A percentile compares a stretch with the other conserved stretches of the same genome.
phyloP scores from a whole-genome alignment of 2,329 filamentous ascomycete genomes.

The Huntiella decipiens region DNA sequence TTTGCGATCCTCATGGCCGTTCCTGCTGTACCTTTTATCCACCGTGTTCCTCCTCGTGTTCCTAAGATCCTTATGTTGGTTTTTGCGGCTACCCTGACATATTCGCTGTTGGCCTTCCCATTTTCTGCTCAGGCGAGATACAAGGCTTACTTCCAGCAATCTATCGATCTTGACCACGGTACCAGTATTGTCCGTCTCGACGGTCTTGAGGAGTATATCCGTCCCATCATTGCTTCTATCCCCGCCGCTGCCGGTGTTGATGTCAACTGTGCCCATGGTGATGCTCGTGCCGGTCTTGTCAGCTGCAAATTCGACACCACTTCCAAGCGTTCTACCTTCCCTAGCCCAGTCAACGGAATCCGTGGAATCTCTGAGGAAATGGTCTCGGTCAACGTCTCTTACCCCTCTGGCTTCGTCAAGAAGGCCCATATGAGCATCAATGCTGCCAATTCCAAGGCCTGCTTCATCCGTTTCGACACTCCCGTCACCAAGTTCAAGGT shows the following conservation, averaged over 20 bases:
- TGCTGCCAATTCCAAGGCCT: slow-evolving; percentile 60
- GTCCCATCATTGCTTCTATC: slow-evolving; percentile 45
- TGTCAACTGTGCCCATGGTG: slow-evolving; percentile 30
- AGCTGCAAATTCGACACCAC: slow-evolving; percentile 50
- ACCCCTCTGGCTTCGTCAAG: slow-evolving; percentile 16
- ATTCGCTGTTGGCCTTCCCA: slow-evolving; percentile 74
- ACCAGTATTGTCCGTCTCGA: slow-evolving; percentile 48
- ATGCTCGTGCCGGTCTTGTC: slow-evolving; percentile 29
- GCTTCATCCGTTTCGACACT: slow-evolving; percentile 52
- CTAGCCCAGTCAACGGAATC: slow-evolving; percentile 12
- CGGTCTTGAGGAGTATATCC: slow-evolving; percentile 49
- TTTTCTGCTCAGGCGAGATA: slow-evolving; percentile 64
- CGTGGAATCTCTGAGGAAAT: slow-evolving; percentile 26
- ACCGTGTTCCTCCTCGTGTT: slow-evolving; percentile 68
- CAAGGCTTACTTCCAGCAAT: slow-evolving; percentile 76
- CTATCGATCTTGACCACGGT: slow-evolving; percentile 57
- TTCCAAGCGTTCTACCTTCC: slow-evolving; percentile 18
- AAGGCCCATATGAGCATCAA: slow-evolving; percentile 46
- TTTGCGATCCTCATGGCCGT: slow-evolving; percentile 55
- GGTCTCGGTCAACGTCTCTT: slow-evolving; percentile 42
- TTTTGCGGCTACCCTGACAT: slow-evolving; percentile 57
- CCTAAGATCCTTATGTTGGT: slow-evolving; percentile 58
- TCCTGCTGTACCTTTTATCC: slow-evolving; percentile 66
- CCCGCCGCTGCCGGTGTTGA: slow-evolving; percentile 49
- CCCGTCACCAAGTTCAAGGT: slow-evolving; percentile 48